These are phyloP conservation scores for Curvularia hawaiiensis DNA, from an alignment of 2,329 filamentous ascomycete species.

Conservation along the genomic window DNA sequence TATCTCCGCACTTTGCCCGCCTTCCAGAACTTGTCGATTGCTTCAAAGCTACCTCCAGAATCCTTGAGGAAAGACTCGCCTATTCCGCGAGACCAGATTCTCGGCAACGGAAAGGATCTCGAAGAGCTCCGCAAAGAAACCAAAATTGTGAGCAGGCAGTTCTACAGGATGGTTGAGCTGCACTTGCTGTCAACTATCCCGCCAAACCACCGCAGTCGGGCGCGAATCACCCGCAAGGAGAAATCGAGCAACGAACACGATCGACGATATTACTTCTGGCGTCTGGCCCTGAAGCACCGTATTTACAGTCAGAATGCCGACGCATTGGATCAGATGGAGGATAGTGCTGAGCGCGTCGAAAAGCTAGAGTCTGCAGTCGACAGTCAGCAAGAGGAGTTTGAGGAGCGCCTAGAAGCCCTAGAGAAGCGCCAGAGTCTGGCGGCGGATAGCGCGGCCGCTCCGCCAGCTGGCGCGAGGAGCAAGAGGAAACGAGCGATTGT, in stretches of 20 bases:
- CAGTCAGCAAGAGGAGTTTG: conserved; percentile 74
- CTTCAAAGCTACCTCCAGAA: conserved; percentile 55
- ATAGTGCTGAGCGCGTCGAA: conserved; percentile 69
- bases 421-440: conserved; percentile 41
- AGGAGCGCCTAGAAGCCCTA: conserved; percentile 63
- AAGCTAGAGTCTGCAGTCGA: conserved; percentile 73
- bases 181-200: conserved; percentile 67
- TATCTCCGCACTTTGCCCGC: conserved; percentile 65
- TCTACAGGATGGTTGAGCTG: conserved; percentile 76
- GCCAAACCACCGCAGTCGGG: conserved; percentile 53
- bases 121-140: conserved; percentile 62
- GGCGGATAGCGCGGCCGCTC: conserved; percentile 20
- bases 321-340: conserved; percentile 68
- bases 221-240: conserved; percentile 51
- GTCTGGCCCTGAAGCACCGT: conserved; percentile 75
- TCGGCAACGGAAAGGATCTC: conserved; percentile 61
- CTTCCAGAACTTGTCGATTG: conserved; percentile 60
- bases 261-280: conserved; percentile 72
- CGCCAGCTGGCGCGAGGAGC: conserved; percentile 20
- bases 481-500: conserved; percentile 43
- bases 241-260: conserved; percentile 62
- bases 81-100: conserved; percentile 58
- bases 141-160: conserved; percentile 80
- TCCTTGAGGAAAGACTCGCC: conserved; percentile 60
- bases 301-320: conserved; percentile 78